Evolutionary conservation across 306 rosid genomes (phyloP).

Genomic region (Ormosia semicastrata): DNA sequence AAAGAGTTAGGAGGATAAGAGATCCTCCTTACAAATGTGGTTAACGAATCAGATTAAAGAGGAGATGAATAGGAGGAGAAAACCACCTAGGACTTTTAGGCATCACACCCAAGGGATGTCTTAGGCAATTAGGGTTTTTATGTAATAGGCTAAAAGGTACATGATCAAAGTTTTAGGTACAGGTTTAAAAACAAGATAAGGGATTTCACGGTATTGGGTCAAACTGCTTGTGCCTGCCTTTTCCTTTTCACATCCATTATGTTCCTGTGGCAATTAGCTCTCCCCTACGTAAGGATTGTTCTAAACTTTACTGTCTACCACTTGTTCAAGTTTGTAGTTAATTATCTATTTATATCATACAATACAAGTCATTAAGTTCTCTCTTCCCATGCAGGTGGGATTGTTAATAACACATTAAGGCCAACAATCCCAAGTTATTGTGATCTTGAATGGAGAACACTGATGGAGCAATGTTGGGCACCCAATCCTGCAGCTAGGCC

Average conservation of each 20-base stretch:
- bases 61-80: too few species aligned
- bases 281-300: background rate
- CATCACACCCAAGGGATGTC: too few species aligned
- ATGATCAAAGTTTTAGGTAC: background rate
- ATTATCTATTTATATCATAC: background rate
- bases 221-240: background rate
- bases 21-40: too few species aligned
- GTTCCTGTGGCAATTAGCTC: background rate
- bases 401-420: slow-evolving; percentile 78
- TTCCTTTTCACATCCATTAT: background rate
- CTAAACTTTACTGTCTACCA: background rate
- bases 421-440: slow-evolving; percentile 67
- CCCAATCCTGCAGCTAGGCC: slow-evolving; percentile 79
- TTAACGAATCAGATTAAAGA: too few species aligned
- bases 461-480: slow-evolving; percentile 95
- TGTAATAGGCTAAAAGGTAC: background rate
- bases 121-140: background rate
- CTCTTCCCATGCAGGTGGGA: slow-evolving; percentile 64
- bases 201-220: background rate
- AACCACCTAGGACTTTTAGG: too few species aligned
- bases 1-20: too few species aligned
- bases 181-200: background rate
- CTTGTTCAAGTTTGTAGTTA: background rate
- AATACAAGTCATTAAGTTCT: background rate
- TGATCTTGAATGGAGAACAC: slow-evolving; percentile 73